Base-by-base conservation (phyloP, 2,329 filamentous ascomycete genomes). In the Escovopsis weberi region DNA sequence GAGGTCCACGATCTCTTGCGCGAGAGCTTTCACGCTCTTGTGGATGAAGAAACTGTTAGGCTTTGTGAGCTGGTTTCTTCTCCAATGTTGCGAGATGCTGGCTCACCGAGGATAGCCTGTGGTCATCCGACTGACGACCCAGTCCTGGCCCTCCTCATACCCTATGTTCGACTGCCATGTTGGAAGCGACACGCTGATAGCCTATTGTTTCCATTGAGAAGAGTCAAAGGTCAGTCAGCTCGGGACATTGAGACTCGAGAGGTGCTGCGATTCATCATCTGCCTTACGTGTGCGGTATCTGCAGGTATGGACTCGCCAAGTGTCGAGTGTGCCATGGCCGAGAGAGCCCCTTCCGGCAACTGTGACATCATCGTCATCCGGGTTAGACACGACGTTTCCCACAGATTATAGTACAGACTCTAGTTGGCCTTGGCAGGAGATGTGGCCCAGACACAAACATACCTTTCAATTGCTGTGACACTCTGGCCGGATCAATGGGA, bases 151-250 rank as follows among this genome's bases (percentile, higher is more conserved):
- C 61, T 98, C 87, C 61, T 98, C 91, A 57, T 98, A 98, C 35
- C 78, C 89, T 34, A 98, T 70, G 55, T 94, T 96, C 50, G 87
- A 72, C 50, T 72, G 73, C 91, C 91, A 98, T 64, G 87, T 93
- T 34, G 91, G 91, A 26, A 98, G 68, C 12, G 91, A 96, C 36
- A 96, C 89, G 60, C 89, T 96, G 50, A 96, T 85, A 50, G 89
- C 91, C 88, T 95, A 32, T 40, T 12, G 26, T 19, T 12, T 7
- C 11, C 23, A 33, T n/a, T 19, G 12, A 36, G 4, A 23, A 18
- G 26, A 11, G 18, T 19, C 18, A 19, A 23, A 11, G 35, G 26
- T 11, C 18, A 33, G 34, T 35, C n/a, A 6, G 18, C 28, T 19
- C 15, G 26, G 4, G 30, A 9, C 19, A 23, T 48, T 28, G 41